Conservation (phyloP, 2,329 filamentous ascomycete species). For the Eutypella sp. region DNA sequence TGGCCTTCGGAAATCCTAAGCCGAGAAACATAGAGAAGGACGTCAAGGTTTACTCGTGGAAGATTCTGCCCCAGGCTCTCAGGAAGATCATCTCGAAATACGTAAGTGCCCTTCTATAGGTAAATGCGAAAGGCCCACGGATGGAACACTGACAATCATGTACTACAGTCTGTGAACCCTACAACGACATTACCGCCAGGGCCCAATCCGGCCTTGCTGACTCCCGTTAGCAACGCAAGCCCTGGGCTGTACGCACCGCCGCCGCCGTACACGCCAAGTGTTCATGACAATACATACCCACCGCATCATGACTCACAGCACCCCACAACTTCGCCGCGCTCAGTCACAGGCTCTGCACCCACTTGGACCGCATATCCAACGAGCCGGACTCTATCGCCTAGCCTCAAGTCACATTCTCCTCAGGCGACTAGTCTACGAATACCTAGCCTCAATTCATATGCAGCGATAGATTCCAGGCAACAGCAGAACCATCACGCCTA, state of each 20-base stretch:
- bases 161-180: constrained; percentile 26
- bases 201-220: constrained; percentile 22
- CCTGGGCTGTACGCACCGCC: constrained; percentile 27
- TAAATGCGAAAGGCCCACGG: no score
- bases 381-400: constrained; percentile 41
- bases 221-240: constrained; percentile 28
- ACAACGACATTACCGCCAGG: constrained; percentile 20
- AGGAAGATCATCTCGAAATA: constrained; percentile 99
- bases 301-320: constrained; percentile 41
- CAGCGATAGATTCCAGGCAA: constrained; percentile 26
- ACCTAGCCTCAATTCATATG: constrained; percentile 34
- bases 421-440: constrained; percentile 29
- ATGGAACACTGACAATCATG: no score
- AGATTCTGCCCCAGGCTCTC: constrained; percentile 75
- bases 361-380: constrained; percentile 44
- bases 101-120: no score
- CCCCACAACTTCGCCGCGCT: constrained; percentile 47
- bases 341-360: constrained; percentile 42
- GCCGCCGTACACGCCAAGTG: constrained; percentile 31
- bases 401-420: constrained; percentile 33
- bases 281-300: constrained; percentile 34
- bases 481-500: constrained; percentile 34
- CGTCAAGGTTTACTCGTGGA: constrained; percentile 98
- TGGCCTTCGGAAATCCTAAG: constrained; percentile 93
- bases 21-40: constrained; percentile 98